Conservation (phyloP, 495 filamentous ascomycete genomes). For the Copromyces sp. region DNA sequence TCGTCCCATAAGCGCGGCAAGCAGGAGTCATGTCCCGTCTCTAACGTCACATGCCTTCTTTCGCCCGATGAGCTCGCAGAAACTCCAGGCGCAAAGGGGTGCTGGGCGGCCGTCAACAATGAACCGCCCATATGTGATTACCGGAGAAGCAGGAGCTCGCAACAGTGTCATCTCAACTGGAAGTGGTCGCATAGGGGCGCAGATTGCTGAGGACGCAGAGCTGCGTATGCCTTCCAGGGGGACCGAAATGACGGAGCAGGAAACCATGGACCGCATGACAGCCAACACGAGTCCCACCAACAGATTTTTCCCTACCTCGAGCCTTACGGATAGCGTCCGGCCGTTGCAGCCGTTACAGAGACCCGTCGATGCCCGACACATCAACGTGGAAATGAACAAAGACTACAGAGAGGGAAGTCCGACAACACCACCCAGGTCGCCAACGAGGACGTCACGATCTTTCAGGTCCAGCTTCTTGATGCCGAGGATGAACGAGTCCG, state of each 20-base stretch:
- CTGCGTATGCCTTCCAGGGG: constrained; percentile 53
- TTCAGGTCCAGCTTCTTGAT: constrained; percentile 60
- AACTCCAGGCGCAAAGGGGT: constrained; percentile 81
- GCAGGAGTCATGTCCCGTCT: constrained; percentile 80
- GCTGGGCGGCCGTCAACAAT: constrained; percentile 32
- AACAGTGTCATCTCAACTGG: constrained; percentile 41
- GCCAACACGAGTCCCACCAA: constrained; percentile 66
- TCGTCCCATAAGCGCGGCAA: constrained; percentile 57
- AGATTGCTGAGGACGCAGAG: constrained; percentile 44
- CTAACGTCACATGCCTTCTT: constrained; percentile 88
- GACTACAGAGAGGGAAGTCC: constrained; percentile 39
- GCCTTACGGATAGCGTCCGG: constrained; percentile 62
- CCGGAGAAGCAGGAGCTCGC: constrained; percentile 29
- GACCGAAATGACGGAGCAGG: constrained; percentile 66
- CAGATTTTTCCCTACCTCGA: constrained; percentile 51
- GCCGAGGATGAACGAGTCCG: constrained; percentile 37
- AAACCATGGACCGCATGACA: constrained; percentile 51
- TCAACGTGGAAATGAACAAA: constrained; percentile 47
- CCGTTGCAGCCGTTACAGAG: constrained; percentile 49
- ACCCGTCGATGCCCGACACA: constrained; percentile 38
- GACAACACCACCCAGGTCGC: constrained; percentile 21
- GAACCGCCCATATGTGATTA: constrained; percentile 24
- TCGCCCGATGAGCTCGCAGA: constrained; percentile 91
- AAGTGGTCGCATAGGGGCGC: constrained; percentile 23
- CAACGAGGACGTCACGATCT: constrained; percentile 58